These are phyloP conservation scores for Nigrospora osmanthi DNA, from an alignment of 2,329 filamentous ascomycete genomes.

Conservation along the genomic window DNA sequence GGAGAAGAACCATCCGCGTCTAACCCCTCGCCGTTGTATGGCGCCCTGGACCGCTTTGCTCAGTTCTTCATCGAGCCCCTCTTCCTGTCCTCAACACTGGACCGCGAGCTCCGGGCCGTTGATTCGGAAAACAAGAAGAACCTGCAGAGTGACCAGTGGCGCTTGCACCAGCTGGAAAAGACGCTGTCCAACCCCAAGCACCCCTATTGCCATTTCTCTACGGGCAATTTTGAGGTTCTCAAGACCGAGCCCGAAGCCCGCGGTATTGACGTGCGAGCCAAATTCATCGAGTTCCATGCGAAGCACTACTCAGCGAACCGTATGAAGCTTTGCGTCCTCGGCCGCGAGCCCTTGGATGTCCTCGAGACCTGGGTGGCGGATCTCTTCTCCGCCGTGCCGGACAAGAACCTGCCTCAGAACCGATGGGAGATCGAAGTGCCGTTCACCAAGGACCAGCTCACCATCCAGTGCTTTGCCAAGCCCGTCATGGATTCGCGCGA, in stretches of 20 bases:
- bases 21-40: slow-evolving; percentile 59
- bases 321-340: slow-evolving; percentile 87
- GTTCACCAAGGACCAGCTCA: slow-evolving; percentile 39
- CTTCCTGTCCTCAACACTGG: slow-evolving; percentile 76
- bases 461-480: slow-evolving; percentile 75
- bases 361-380: slow-evolving; percentile 79
- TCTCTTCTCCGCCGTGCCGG: slow-evolving; percentile 71
- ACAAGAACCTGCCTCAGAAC: slow-evolving; percentile 65
- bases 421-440: slow-evolving; percentile 45
- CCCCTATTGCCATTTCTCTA: slow-evolving; percentile 86
- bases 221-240: slow-evolving; percentile 78
- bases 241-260: slow-evolving; percentile 73
- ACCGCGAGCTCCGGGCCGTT: slow-evolving; percentile 80
- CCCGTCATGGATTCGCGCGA: slow-evolving; percentile 83
- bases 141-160: slow-evolving; percentile 82
- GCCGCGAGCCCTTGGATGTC: slow-evolving; percentile 72
- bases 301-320: slow-evolving; percentile 87
- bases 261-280: slow-evolving; percentile 78
- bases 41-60: slow-evolving; percentile 82
- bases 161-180: slow-evolving; percentile 81
- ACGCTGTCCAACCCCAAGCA: slow-evolving; percentile 80
- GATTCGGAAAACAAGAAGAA: slow-evolving; percentile 99
- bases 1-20: slow-evolving; percentile 44
- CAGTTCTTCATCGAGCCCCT: slow-evolving; percentile 89
- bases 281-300: slow-evolving; percentile 87